Evolutionary conservation across 768 basidiomycete species (phyloP).

Genomic region (Rhodotorula babjevae): DNA sequence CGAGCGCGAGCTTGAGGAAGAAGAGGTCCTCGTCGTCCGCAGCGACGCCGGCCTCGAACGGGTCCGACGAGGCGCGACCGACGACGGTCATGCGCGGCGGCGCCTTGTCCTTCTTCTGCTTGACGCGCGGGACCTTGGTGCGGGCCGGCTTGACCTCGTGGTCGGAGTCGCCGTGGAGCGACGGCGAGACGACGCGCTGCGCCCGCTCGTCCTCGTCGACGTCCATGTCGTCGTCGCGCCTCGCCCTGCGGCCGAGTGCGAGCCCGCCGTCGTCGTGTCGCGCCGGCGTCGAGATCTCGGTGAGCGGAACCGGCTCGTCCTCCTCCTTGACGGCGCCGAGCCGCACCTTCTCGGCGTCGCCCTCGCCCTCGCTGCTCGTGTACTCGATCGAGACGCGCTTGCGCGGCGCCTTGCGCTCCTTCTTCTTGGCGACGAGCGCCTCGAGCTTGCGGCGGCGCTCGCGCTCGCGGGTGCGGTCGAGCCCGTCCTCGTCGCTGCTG

Average conservation of each 20-base stretch:
- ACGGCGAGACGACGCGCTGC: not conserved
- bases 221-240: constrained; percentile 1
- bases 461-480: not conserved
- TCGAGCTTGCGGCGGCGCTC: constrained; percentile 4
- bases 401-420: not conserved
- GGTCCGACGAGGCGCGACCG: constrained; percentile 31
- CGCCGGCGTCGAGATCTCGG: not conserved
- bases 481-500: constrained; percentile 1
- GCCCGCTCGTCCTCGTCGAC: constrained; percentile 15
- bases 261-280: too few relatives aligned
- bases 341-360: not conserved
- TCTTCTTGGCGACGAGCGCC: not conserved
- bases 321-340: constrained; percentile 3
- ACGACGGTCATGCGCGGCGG: not conserved
- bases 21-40: constrained; percentile 51
- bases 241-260: too few relatives aligned
- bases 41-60: constrained; percentile 45
- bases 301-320: not conserved
- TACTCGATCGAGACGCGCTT: constrained; percentile 14
- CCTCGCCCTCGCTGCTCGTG: constrained; percentile 39
- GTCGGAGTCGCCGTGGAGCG: constrained; percentile 19
- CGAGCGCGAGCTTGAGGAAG: constrained; percentile 47
- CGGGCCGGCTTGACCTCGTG: not conserved
- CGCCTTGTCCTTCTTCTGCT: constrained; percentile 1
- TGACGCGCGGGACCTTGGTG: not conserved